Evolutionary conservation across 1,139 yeast species (phyloP).

Genomic region (Debaryomyces udenii): DNA sequence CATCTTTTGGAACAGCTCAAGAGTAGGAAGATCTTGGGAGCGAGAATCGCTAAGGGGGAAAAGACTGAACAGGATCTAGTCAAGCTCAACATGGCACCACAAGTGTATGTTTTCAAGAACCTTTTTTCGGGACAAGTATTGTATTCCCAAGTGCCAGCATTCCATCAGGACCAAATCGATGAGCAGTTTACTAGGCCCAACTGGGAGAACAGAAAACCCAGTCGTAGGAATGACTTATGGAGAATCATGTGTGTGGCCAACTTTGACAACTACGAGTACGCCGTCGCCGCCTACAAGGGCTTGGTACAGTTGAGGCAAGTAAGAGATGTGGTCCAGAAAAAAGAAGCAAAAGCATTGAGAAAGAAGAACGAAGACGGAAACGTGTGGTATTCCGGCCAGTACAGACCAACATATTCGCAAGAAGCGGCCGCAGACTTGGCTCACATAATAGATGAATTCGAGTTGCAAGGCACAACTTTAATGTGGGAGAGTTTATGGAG

Average conservation of each 20-base stretch:
- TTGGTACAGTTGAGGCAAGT: constrained; percentile 71
- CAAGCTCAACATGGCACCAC: constrained; percentile 63
- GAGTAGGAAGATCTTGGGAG: constrained; percentile 47
- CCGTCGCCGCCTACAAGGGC: constrained; percentile 75
- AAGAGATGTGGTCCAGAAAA: constrained; percentile 63
- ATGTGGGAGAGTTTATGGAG: constrained; percentile 89
- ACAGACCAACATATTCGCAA: constrained; percentile 86
- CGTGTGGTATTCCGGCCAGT: constrained; percentile 84
- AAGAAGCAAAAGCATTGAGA: constrained; percentile 69
- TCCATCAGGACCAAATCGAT: constrained; percentile 70
- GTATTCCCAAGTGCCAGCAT: constrained; percentile 81
- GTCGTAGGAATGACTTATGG: constrained; percentile 85
- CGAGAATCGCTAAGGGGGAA: constrained; percentile 47
- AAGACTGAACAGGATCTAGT: constrained; percentile 37
- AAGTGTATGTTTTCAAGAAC: constrained; percentile 80
- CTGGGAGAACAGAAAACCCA: constrained; percentile 86
- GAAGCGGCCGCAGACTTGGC: constrained; percentile 90
- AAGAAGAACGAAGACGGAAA: constrained; percentile 76
- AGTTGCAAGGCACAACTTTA: constrained; percentile 51
- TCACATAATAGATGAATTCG: constrained; percentile 67
- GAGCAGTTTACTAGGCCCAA: constrained; percentile 76
- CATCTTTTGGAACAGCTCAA: constrained; percentile 52
- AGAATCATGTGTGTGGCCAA: constrained; percentile 86
- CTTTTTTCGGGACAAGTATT: constrained; percentile 87
- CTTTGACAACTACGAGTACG: constrained; percentile 62